Conservation (phyloP, 495 filamentous ascomycete genomes). For the Penicillium pulvis region DNA sequence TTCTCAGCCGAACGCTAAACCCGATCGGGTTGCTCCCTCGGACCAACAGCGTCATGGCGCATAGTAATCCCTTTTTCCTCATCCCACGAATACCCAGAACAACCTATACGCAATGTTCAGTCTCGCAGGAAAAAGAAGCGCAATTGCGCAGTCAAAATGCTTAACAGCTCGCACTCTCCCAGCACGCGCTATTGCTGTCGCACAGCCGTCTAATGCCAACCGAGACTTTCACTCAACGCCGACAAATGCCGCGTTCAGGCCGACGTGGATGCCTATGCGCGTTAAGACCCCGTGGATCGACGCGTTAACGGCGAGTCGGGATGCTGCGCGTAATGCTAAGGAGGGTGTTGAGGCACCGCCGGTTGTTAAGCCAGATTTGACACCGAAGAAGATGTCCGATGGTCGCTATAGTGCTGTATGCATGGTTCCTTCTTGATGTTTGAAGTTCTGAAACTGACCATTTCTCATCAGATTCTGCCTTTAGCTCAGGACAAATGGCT, state of each 20-base stretch:
- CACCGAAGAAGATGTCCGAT: conserved; percentile 66
- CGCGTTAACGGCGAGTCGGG: conserved; percentile 56
- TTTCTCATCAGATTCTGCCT: conserved; percentile 56
- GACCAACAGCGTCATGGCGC: conserved; percentile 19
- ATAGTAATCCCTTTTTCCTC: conserved; percentile 16
- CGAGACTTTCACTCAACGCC: conserved; percentile 37
- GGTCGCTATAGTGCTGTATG: conserved; percentile 64
- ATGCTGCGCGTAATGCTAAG: conserved; percentile 36
- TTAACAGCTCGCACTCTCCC: conserved; percentile 11
- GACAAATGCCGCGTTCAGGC: conserved; percentile 28
- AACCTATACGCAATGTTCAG: conserved; percentile 23
- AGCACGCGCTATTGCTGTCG: conserved; percentile 14
- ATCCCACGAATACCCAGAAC: not conserved
- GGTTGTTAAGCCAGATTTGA: conserved; percentile 49
- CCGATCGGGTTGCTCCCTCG: conserved; percentile 17
- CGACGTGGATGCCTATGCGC: conserved; percentile 54
- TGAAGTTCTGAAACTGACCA: conserved; percentile 14
- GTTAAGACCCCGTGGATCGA: conserved; percentile 73
- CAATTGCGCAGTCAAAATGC: conserved; percentile 17
- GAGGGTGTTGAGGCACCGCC: conserved; percentile 26
- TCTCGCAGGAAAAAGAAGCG: conserved; percentile 24
- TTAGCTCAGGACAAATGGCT: conserved; percentile 72
- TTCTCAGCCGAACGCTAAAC: conserved; percentile 17
- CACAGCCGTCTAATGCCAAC: conserved; percentile 15
- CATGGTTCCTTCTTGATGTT: conserved; percentile 9